A percentile compares a stretch with the other conserved stretches of the same genome.
These are phyloP conservation scores for Linum trigynum DNA, from an alignment of 345 rosid species.

Conservation along the genomic window DNA sequence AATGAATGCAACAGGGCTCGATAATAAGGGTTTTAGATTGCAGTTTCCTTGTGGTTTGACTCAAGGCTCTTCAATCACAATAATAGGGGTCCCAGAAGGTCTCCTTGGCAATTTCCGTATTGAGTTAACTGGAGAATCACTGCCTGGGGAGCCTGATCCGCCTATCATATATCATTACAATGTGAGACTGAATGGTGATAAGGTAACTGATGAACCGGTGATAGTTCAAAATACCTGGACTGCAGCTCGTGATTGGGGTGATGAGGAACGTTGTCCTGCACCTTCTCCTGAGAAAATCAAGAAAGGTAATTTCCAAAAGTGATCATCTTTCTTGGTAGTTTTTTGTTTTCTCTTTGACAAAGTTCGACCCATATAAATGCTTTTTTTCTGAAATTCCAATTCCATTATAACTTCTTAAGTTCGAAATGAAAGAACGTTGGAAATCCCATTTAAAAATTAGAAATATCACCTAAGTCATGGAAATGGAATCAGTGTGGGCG, in stretches of 20 bases:
- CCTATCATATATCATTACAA: constrained; percentile 89
- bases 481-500: too few species aligned
- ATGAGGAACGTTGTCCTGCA: constrained; percentile 93
- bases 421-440: too few species aligned
- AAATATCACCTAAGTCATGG: too few species aligned
- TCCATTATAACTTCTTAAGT: too few species aligned
- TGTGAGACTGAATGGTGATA: constrained; percentile 94
- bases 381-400: too few species aligned
- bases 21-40: constrained; percentile 37
- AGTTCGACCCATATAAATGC: not conserved
- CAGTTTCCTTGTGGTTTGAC: constrained; percentile 85
- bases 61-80: constrained; percentile 87
- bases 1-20: constrained; percentile 63
- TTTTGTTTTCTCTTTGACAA: not conserved
- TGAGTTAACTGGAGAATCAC: constrained; percentile 85
- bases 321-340: not conserved
- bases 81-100: constrained; percentile 81
- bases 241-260: constrained; percentile 87
- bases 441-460: too few species aligned
- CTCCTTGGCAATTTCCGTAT: constrained; percentile 81
- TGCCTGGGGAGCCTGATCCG: constrained; percentile 99
- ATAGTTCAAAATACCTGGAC: constrained; percentile 99
- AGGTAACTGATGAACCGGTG: constrained; percentile 88
- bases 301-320: constrained; percentile 42
- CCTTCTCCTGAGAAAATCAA: constrained; percentile 56